Percentiles rank a stretch among this genome's conserved stretches.
These are phyloP conservation scores for Podosphaera aphanis DNA, from an alignment of 2,329 filamentous ascomycete species.

Conservation along the genomic window DNA sequence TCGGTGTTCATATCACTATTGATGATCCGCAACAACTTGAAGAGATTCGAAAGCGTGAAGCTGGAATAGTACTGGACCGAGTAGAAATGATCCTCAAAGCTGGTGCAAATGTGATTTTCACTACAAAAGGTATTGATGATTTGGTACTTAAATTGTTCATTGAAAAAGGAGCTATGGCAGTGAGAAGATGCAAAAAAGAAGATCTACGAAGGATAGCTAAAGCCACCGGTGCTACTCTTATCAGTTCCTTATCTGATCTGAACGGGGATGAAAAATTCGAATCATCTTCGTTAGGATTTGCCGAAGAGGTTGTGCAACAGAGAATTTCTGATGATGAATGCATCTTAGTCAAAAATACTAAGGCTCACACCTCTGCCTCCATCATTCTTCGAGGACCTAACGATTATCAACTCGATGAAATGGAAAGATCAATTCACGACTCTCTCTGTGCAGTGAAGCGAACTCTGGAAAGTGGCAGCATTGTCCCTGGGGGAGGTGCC, in stretches of 20 bases:
- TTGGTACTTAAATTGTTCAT: slow-evolving; percentile 84
- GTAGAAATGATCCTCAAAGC: slow-evolving; percentile 96
- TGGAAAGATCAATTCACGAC: slow-evolving; percentile 96
- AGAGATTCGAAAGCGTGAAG: slow-evolving; percentile 82
- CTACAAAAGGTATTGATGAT: slow-evolving; percentile 96
- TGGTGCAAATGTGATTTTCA: slow-evolving; percentile 85
- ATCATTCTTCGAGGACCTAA: slow-evolving; percentile 90
- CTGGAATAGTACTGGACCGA: slow-evolving; percentile 77
- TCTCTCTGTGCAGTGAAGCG: slow-evolving; percentile 92
- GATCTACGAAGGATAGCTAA: slow-evolving; percentile 87
- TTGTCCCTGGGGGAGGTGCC: slow-evolving; percentile 86
- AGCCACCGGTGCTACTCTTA: slow-evolving; percentile 78
- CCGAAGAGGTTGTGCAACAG: slow-evolving; percentile 94
- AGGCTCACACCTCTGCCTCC: slow-evolving; percentile 78
- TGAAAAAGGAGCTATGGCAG: slow-evolving; percentile 85
- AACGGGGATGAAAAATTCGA: slow-evolving; percentile 97
- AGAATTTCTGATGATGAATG: slow-evolving; percentile 97
- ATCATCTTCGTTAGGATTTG: slow-evolving; percentile 63
- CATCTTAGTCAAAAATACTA: slow-evolving; percentile 89
- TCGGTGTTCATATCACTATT: slow-evolving; percentile 93
- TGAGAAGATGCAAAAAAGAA: slow-evolving; percentile 95
- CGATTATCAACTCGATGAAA: slow-evolving; percentile 92
- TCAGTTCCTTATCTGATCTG: slow-evolving; percentile 82
- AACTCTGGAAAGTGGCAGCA: slow-evolving; percentile 85
- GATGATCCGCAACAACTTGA: slow-evolving; percentile 94